Base-by-base conservation (phyloP, 2,329 filamentous ascomycete genomes). In the Didymellaceae sp. region DNA sequence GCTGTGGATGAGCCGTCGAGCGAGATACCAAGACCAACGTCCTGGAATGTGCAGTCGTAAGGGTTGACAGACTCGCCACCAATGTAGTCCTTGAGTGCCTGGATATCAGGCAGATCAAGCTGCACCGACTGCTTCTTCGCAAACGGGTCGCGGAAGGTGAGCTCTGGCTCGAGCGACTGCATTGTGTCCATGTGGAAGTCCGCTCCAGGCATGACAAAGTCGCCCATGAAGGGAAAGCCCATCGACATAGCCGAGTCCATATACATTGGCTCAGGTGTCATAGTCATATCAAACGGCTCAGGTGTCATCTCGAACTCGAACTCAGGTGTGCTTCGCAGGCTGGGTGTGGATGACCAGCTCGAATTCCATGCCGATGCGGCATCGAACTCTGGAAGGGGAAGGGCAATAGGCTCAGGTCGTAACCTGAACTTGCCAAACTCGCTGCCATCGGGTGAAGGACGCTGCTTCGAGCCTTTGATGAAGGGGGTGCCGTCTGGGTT, bases 401-500 rank as follows among this genome's bases (percentile, higher is more conserved):
- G 43, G 22, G 61, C 34, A 13, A 65, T 42, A 13, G 64, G 60
- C 34, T 67, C 62, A 40, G 59, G 55, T 24, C 61, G 53, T 24
- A 66, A 31, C 14, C 59, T 62, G 49, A 66, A 67, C 42, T 65
- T 66, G 44, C 59, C 55, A 47, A 66, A 68, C 44, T 67, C 63
- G 46, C 59, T 64, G 33, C 59, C 59, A 14, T 66, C 61, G 30
- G 65, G 63, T n/a, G 63, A 67, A n/a, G 57, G 58, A n/a, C 62
- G 59, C 40, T 66, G 63, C 45, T 66, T 66, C 1, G 64, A 62
- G 14, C 48, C 53, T 39, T 68, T 71, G 43, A 66, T 57, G 45
- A 68, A 68, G 3, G 63, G 62, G 8, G 63, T 67, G 44, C 62
- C 63, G 43, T 71, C 68, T 41, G 63, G 60, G 39, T 70, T 70